Percentiles rank a stretch among this genome's conserved stretches.
These are phyloP conservation scores for Otatea glauca DNA, from an alignment of 176 grass and related monocot genomes.

Conservation along the genomic window DNA sequence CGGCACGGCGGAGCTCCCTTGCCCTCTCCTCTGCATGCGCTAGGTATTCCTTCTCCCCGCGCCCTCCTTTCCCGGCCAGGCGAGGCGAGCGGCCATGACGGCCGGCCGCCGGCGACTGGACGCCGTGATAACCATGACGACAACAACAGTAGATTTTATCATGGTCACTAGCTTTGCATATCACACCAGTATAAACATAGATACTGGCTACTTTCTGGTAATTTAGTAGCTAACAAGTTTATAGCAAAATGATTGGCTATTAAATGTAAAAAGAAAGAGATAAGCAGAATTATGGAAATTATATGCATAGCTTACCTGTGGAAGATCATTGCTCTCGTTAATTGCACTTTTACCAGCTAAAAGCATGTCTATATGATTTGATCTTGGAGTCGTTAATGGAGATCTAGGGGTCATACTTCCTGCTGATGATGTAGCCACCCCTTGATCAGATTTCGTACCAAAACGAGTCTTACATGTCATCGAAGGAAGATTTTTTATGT, in stretches of 20 bases:
- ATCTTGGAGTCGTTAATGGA: slow-evolving; percentile 86
- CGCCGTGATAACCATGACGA: too few species aligned
- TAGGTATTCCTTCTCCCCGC: too few species aligned
- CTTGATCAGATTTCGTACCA: slow-evolving; percentile 93
- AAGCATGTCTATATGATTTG: slow-evolving; percentile 90
- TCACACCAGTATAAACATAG: slow-evolving; percentile 21
- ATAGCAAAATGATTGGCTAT: slow-evolving; percentile 6
- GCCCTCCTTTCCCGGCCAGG: too few species aligned
- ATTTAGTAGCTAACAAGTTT: not conserved
- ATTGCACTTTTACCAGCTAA: slow-evolving; percentile 74
- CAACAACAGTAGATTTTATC: not conserved
- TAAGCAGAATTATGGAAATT: not conserved
- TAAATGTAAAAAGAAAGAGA: not conserved
- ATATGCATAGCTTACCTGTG: slow-evolving; percentile 60
- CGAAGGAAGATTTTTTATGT: slow-evolving; percentile 80
- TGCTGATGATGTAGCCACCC: slow-evolving; percentile 92
- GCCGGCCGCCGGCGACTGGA: too few species aligned
- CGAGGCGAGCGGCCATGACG: too few species aligned
- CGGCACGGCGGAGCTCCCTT: too few species aligned
- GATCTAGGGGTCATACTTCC: slow-evolving; percentile 97
- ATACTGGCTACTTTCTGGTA: not conserved
- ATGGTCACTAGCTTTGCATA: slow-evolving; percentile 22
- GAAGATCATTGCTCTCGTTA: slow-evolving; percentile 81
- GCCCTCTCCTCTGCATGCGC: too few species aligned
- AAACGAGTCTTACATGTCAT: slow-evolving; percentile 98